Percentiles rank a stretch among this genome's conserved stretches.
Evolutionary conservation across 768 basidiomycete genomes (phyloP).

Genomic region (Serendipita indica): DNA sequence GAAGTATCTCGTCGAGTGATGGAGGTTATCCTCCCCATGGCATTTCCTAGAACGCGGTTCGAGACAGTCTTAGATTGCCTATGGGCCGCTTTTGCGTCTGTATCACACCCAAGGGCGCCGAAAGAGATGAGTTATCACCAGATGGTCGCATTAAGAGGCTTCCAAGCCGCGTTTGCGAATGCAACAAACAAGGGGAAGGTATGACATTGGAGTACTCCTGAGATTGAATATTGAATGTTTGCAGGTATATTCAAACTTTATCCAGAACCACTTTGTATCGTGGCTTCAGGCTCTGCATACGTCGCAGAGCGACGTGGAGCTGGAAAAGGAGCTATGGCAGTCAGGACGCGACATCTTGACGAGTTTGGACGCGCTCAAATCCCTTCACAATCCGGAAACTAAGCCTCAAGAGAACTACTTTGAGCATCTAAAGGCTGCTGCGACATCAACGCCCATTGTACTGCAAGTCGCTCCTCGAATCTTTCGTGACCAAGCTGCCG

Average conservation of each 20-base stretch:
- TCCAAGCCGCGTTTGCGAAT: neutral
- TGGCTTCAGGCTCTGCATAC: neutral
- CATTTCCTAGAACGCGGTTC: neutral
- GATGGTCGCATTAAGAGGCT: neutral
- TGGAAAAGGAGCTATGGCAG: neutral
- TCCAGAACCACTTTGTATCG: neutral
- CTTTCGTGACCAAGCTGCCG: neutral
- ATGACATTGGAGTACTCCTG: neutral
- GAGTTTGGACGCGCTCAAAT: neutral
- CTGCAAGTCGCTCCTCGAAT: neutral
- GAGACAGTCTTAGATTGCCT: constrained; percentile 2
- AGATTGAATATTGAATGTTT: neutral
- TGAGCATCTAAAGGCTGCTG: neutral
- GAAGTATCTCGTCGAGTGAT: neutral
- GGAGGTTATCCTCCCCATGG: neutral
- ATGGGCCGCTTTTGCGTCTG: neutral
- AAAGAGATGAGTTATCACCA: neutral
- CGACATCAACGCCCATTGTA: neutral
- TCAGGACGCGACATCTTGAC: neutral
- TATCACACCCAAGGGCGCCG: neutral
- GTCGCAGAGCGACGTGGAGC: neutral
- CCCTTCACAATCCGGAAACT: neutral
- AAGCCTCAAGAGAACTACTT: neutral
- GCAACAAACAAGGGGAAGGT: neutral
- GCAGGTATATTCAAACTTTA: neutral